phyloP scores from a whole-genome alignment of 768 basidiomycete genomes.

The Phylloporus arenicola region DNA sequence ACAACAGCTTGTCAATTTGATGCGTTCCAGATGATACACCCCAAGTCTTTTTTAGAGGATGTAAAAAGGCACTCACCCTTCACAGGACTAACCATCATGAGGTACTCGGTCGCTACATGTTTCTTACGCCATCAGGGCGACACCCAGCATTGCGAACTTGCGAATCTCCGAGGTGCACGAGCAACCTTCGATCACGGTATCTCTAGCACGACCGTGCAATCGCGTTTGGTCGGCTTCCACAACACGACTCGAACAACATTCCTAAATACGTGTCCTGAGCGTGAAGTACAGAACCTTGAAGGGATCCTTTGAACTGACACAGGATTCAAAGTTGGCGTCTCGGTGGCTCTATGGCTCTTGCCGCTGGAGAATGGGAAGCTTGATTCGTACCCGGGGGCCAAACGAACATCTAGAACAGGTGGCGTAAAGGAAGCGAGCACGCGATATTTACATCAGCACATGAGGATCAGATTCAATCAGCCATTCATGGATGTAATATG shows the following conservation, averaged over 20 bases:
- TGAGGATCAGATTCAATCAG: neutral
- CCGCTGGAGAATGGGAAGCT: neutral
- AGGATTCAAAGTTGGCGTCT: neutral
- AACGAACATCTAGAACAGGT: neutral
- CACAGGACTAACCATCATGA: too few relatives aligned
- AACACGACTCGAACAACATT: neutral
- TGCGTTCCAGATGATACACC: neutral
- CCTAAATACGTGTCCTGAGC: neutral
- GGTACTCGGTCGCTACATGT: too few relatives aligned
- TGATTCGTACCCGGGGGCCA: neutral
- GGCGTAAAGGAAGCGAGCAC: neutral
- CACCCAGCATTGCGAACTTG: too few relatives aligned
- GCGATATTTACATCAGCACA: neutral
- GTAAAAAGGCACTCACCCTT: too few relatives aligned
- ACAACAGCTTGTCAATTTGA: too few relatives aligned
- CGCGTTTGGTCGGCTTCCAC: too few relatives aligned
- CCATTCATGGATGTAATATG: neutral
- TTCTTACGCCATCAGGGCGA: too few relatives aligned
- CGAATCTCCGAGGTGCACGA: too few relatives aligned
- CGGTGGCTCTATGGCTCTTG: neutral
- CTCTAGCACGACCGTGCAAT: neutral
- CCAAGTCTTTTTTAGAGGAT: too few relatives aligned
- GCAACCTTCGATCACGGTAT: neutral
- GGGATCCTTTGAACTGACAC: neutral
- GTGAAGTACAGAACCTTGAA: neutral